These are phyloP conservation scores for Colletotrichum destructivum DNA, from an alignment of 2,329 filamentous ascomycete species.

Conservation along the genomic window DNA sequence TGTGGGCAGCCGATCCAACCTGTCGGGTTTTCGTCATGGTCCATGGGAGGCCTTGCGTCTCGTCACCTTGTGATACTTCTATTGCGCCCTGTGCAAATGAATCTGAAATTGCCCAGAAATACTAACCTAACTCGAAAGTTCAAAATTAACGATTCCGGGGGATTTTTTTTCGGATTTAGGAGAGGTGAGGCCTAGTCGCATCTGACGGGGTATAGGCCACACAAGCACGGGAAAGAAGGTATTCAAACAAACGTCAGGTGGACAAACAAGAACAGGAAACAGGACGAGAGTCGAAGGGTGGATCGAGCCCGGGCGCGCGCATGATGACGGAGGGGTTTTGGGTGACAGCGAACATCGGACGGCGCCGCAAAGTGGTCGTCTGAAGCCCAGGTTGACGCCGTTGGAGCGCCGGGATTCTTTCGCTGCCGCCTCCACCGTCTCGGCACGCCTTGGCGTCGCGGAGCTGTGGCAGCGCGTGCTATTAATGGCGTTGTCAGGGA, in stretches of 20 bases:
- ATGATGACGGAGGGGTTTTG: conserved; percentile 24
- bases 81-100: no score
- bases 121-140: no score
- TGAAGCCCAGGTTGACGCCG: background rate
- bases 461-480: conserved; percentile 37
- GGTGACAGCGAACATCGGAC: conserved; percentile 16
- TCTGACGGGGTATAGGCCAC: no score
- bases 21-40: background rate
- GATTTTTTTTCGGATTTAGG: no score
- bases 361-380: conserved; percentile 26
- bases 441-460: conserved; percentile 41
- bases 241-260: conserved; percentile 1
- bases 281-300: background rate
- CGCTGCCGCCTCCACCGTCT: conserved; percentile 32
- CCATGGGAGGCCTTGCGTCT: no score
- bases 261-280: background rate
- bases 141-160: no score
- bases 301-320: background rate
- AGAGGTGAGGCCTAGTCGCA: no score
- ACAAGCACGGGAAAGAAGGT: background rate
- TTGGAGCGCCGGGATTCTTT: no score
- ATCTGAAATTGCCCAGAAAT: no score
- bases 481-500: conserved; percentile 23
- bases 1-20: background rate
- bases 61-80: no score